Evolutionary conservation across 331 rosid genomes (phyloP), one percentile per base, ranked within the genome.

Genomic region (Prunus yedoensis): DNA sequence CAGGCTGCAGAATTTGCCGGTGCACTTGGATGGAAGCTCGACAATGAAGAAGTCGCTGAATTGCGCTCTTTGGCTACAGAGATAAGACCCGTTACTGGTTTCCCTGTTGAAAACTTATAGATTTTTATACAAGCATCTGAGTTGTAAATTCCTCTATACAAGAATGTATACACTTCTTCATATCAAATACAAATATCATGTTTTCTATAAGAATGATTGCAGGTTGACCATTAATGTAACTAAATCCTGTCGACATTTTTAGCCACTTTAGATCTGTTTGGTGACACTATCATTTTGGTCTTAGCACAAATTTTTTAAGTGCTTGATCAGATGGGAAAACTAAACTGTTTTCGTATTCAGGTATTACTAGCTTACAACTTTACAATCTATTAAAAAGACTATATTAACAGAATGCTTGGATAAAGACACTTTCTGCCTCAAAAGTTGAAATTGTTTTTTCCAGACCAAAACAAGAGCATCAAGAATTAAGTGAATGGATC

Each of bases 21-120:
- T 51, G 93, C 97, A 16, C 93, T 93, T 49, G 98, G 93, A 13
- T 93, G 97, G 97, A 85, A 77, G 83, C 83, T 93, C 59, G 41
- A 84, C 49, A 74, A 41, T 65, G 97, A 91, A 49, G 98, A 93
- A 77, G 71, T 78, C 17, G 25, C 76, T 17, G 97, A 91, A 78
- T 83, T 93, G 69, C 83, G 93, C 75, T 81, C 91, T 59, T 78
- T 93, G 85, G 97, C 97, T 43, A 76, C 85, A 9, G 69, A 86
- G 88, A 76, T 91, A 28, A 82, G 60, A 78, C 88, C 97, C 71
- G 88, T 86, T 45, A 30, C 71, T 76, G 95, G 95, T 45, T 93
- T 93, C 74, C 98, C 98, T 0, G 93, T 88, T 63, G 97, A 93
- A 77, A 93, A 89, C 9, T 77, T 91, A 32, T 91, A 80, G 78